These are phyloP conservation scores for Termitomyces sp. DNA, from an alignment of 1,284 basidiomycete species.

Conservation along the genomic window DNA sequence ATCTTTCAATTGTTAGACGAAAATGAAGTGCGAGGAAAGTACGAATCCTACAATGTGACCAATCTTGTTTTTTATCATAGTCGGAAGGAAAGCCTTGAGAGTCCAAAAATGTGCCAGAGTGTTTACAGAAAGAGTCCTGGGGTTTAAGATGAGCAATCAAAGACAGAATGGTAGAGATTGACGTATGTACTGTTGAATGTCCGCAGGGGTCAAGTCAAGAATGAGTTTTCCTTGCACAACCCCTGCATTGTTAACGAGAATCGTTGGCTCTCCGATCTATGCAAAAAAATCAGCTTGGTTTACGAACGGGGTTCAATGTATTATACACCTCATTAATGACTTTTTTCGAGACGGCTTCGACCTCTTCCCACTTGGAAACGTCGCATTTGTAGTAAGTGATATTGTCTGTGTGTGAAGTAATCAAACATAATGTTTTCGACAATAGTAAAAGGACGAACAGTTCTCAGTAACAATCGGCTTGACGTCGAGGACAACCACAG, in stretches of 20 bases:
- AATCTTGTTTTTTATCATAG: conserved; percentile 69
- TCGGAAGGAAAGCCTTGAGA: conserved; percentile 89
- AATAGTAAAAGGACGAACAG: conserved; percentile 34
- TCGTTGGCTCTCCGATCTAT: conserved; percentile 85
- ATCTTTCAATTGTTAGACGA: conserved; percentile 40
- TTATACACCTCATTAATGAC: conserved; percentile 68
- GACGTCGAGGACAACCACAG: conserved; percentile 82
- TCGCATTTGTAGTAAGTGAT: conserved; percentile 84
- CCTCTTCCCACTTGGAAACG: conserved; percentile 81
- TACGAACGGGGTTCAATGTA: neutral
- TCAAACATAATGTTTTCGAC: neutral
- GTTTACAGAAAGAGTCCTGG: conserved; percentile 87
- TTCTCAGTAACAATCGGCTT: conserved; percentile 73
- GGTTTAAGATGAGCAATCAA: neutral
- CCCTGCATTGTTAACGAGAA: conserved; percentile 96
- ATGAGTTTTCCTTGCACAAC: conserved; percentile 86
- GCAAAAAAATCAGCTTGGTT: neutral
- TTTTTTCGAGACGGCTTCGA: conserved; percentile 64
- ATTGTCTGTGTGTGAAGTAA: conserved; percentile 48
- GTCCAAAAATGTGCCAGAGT: conserved; percentile 87
- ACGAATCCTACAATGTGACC: conserved; percentile 74
- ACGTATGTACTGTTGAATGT: conserved; percentile 79
- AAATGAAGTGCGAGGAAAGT: neutral
- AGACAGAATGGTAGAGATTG: neutral
- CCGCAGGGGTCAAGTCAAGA: conserved; percentile 71